Evolutionary conservation across 352 stramenopile species (phyloP).

Genomic region (Phytophthora pisi): DNA sequence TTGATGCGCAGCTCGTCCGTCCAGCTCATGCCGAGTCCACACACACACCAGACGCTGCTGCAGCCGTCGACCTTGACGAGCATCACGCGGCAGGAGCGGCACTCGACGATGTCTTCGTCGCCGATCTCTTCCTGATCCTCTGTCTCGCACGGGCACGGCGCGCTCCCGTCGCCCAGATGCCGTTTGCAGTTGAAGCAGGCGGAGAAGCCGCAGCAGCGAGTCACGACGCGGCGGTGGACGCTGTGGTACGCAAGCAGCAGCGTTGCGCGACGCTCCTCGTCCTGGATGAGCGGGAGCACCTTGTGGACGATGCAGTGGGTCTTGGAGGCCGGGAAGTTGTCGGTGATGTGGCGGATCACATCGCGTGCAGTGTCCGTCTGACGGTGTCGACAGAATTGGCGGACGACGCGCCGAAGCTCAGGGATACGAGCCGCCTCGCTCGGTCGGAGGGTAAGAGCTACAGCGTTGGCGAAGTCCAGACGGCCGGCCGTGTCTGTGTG

Average conservation of each 20-base stretch:
- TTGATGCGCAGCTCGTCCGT: slow-evolving; percentile 20
- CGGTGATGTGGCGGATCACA: slow-evolving; percentile 17
- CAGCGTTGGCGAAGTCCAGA: slow-evolving; percentile 5
- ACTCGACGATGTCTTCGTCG: slow-evolving; percentile 39
- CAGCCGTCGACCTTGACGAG: slow-evolving; percentile 60
- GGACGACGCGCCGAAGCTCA: slow-evolving; percentile 21
- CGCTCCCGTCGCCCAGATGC: slow-evolving; percentile 20
- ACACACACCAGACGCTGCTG: slow-evolving; percentile 44
- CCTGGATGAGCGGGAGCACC: slow-evolving; percentile 35
- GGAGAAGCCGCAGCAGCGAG: slow-evolving; percentile 35
- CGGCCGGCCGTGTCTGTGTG: slow-evolving; percentile 1
- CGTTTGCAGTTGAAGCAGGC: slow-evolving; percentile 47
- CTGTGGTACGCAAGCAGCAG: slow-evolving; percentile 45
- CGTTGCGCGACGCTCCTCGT: slow-evolving; percentile 51
- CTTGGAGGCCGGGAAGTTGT: slow-evolving; percentile 20
- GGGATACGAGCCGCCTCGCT: slow-evolving; percentile 18
- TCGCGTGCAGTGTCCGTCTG: slow-evolving; percentile 21
- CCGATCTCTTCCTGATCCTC: slow-evolving; percentile 18
- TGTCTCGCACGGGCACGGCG: slow-evolving; percentile 15
- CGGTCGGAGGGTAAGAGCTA: slow-evolving; percentile 12
- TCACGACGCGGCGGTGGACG: slow-evolving; percentile 36
- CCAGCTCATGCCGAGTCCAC: slow-evolving; percentile 49
- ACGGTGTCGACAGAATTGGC: slow-evolving; percentile 24
- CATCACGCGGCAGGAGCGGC: slow-evolving; percentile 48
- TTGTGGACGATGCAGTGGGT: slow-evolving; percentile 23